Base-by-base conservation (phyloP, 1,139 yeast species). In the Hyphopichia wangnamkhiaoensis region DNA sequence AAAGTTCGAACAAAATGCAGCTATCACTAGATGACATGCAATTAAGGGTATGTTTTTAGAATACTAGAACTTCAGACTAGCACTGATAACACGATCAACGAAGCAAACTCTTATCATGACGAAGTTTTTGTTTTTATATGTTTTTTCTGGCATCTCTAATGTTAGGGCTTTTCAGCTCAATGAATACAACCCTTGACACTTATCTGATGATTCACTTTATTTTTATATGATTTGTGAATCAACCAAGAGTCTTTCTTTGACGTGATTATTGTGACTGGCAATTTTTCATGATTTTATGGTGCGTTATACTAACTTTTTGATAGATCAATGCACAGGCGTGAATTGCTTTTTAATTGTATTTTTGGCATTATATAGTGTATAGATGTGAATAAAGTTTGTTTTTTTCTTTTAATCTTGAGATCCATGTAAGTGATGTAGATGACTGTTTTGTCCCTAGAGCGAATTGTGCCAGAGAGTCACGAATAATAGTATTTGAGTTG, bases 121-220 rank as follows among this genome's bases (percentile, higher is more conserved):
- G 33, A 30, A 33, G 13, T 33, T 62, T 56, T 43, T 52, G 61
- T 55, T 54, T 54, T 49, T 47, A 53, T 65, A 67, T 70, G 76
- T 78, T 78, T 77, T 74, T 77, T 79, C 84, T 79, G 84, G 83
- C 84, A 79, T 78, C 83, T 79, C 83, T 78, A 79, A 77, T 79
- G 79, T 77, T 77, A 79, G 82, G 60, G 76, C 79, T 66, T 57
- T 55, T 56, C 63, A 62, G 78, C 71, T 75, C 82, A 67, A 74
- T 77, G 83, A 77, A 65, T 78, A 69, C 76, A 77, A 75, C 76
- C 62, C 52, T 72, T 68, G 77, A 73, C 76, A 59, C 63, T 52
- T 65, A 71, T 74, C 80, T 74, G 80, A 75, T 63, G 35, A 29
- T 25, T 15, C 15, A 28, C 15, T 28, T 28, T 15, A 15, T 15